Evolutionary conservation across 2,329 filamentous ascomycete genomes (phyloP), one percentile per base, ranked within the genome.

Genomic region (Botrytis elliptica): DNA sequence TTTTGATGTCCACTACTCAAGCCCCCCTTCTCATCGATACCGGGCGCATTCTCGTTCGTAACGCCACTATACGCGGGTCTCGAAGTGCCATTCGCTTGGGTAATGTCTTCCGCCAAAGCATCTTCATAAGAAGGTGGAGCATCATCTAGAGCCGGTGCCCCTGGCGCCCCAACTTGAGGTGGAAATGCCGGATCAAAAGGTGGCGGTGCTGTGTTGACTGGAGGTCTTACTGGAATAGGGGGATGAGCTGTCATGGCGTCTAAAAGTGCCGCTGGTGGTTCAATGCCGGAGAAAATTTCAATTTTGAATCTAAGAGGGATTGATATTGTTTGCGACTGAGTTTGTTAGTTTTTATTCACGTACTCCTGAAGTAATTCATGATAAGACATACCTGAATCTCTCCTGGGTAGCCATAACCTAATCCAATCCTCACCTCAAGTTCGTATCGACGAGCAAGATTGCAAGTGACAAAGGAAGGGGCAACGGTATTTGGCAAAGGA

Each of bases 81-180:
- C 16, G 66, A 57, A 40, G 91, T 84, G 75, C 90, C 92, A 80
- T 93, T 88, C 73, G 94, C 89, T 1, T 93, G 93, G 0, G 85
- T 82, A 75, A 96, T 83, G 74, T 91, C 89, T 76, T 93, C 91
- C 10, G 94, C 94, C 83, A 98, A 91, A 20, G 94, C 94, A 82
- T 98, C 95, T 83, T 97, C 94, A 80, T 98, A 98, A 79, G 93
- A 97, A 12, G 95, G 95, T 29, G 95, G 95, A n/a, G 94, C 93
- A 73, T 96, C 94, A 46, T 93, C 91, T 76, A 88, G 85, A 0
- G 81, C 80, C 29, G 84, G 82, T 1, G 81, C 85, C 3, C 82
- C 84, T 18, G 81, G 78, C 14, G 83, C 81, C 52, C 86, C 85
- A 59, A 90, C 82, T 78, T 90, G 88, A 6, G 89, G 88, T 25